phyloP scores from a whole-genome alignment of 441 rosid genomes.

The Melastoma candidum region DNA sequence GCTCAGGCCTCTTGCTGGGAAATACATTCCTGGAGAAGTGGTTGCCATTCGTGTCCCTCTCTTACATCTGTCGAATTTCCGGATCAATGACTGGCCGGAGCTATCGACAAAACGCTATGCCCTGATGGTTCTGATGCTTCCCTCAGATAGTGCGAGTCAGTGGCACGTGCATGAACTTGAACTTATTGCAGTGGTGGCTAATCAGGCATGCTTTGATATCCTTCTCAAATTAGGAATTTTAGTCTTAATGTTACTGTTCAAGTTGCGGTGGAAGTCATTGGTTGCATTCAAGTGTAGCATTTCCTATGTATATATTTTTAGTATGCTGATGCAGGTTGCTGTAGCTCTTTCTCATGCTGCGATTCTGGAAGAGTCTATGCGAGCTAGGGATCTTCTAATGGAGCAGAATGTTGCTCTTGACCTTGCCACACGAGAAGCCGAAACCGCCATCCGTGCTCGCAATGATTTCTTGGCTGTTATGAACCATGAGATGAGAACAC shows the following conservation, averaged over 20 bases:
- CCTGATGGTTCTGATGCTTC: conserved; percentile 96
- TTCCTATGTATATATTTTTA: background rate
- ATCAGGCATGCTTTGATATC: conserved; percentile 48
- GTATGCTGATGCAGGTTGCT: conserved; percentile 50
- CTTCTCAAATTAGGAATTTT: background rate
- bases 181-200: conserved; percentile 98
- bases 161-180: conserved; percentile 98
- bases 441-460: conserved; percentile 92
- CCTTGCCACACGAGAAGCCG: conserved; percentile 87
- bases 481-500: conserved; percentile 99
- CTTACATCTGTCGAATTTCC: conserved; percentile 90
- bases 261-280: background rate
- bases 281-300: background rate
- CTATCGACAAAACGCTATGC: conserved; percentile 96
- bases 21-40: conserved; percentile 76
- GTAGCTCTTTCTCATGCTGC: conserved; percentile 99
- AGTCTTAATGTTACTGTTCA: background rate
- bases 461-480: conserved; percentile 97
- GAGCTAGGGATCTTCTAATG: conserved; percentile 96
- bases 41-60: conserved; percentile 98
- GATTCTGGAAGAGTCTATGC: conserved; percentile 91
- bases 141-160: conserved; percentile 94
- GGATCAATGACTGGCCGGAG: conserved; percentile 98
- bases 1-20: conserved; percentile 72
- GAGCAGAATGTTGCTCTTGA: conserved; percentile 96